A percentile compares a stretch with the other conserved stretches of the same genome.
These are phyloP conservation scores for Cucurbita argyrosperma DNA, from an alignment of 306 rosid species.

Conservation along the genomic window DNA sequence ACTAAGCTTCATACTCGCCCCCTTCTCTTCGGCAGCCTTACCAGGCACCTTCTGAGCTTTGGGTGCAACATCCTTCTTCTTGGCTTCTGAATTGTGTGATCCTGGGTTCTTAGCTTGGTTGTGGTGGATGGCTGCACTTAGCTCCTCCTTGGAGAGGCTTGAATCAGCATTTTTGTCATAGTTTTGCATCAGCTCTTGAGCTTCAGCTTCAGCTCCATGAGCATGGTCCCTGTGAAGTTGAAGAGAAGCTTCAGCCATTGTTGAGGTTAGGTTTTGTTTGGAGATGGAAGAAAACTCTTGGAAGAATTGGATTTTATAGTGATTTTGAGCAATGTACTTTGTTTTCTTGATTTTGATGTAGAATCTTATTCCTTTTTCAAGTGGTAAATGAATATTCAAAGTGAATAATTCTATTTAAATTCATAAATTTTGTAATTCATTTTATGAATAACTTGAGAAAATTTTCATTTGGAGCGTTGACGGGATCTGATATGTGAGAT, in stretches of 20 bases:
- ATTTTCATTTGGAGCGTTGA: too few relatives aligned
- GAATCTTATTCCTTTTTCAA: neutral
- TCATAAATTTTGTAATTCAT: too few relatives aligned
- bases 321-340: neutral
- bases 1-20: neutral
- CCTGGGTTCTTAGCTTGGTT: neutral
- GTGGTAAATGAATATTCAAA: neutral
- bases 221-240: neutral
- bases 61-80: neutral
- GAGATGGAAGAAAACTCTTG: neutral
- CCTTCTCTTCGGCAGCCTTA: neutral
- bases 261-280: neutral
- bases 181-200: neutral
- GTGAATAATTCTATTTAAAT: neutral
- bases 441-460: too few relatives aligned
- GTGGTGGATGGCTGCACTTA: neutral
- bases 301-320: neutral
- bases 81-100: neutral
- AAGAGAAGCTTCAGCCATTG: neutral
- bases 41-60: neutral
- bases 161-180: neutral
- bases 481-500: too few relatives aligned
- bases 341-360: neutral
- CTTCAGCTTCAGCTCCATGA: neutral
- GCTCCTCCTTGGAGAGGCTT: neutral